Base-by-base conservation (phyloP, 805 yeast species). In the Saccharomycopsis vini region DNA sequence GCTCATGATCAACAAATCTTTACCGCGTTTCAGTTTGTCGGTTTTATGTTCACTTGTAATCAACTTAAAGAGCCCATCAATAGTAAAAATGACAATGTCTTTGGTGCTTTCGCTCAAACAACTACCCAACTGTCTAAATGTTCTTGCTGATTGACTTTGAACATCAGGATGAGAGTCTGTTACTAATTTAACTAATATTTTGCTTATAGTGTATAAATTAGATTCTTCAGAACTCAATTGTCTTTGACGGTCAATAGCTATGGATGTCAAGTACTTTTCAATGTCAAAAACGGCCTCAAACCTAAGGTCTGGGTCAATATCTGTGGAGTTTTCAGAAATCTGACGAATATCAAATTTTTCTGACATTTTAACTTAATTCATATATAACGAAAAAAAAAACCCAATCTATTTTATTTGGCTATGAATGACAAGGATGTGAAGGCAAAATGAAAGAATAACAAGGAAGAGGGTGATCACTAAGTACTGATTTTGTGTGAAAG, bases 231-330 rank as follows among this genome's bases (percentile, higher is more conserved):
- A 20, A 15, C 4, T 6, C 3, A 3, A n/a, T 15, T 43, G 38
- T 9, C 24, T 19, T 5, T 21, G n/a, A n/a, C n/a, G n/a, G n/a
- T n/a, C n/a, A n/a, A n/a, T n/a, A n/a, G n/a, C n/a, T n/a, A n/a
- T n/a, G n/a, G n/a, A n/a, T n/a, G n/a, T n/a, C 5, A 73, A 54
- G 38, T 62, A 55, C 55, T 72, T 72, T 52, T 72, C 75, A 53
- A 84, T 68, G 55, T 86, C 95, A 52, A 74, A 81, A 44, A 86
- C 64, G 2, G 89, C 94, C 95, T 86, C 86, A 62, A 78, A 86
- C 57, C 95, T 66, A 52, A 82, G 64, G 56, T 86, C 95, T 3
- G 92, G 82, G 54, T 86, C 95, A 2, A 79, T 79, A 51, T 79
- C 84, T 29, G 12, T 36, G 9, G 42, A 34, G n/a, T 41, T 33